phyloP scores from a whole-genome alignment of 2,329 filamentous ascomycete genomes.

The Scedosporium minutisporum region DNA sequence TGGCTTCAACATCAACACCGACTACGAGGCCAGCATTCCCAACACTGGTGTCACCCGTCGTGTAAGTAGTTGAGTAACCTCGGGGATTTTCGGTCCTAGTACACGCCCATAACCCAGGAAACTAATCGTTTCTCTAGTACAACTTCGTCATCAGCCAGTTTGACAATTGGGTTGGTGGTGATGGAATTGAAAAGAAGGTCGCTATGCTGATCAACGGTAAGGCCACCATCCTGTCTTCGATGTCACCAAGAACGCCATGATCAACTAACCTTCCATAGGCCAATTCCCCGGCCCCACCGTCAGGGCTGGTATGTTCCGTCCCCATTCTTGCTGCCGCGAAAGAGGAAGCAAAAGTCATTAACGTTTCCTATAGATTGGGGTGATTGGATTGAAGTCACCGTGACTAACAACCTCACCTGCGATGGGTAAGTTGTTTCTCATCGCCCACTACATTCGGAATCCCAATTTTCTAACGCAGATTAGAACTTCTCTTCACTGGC shows the following conservation, averaged over 20 bases:
- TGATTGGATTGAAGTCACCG: conserved; percentile 45
- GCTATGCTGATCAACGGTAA: conserved; percentile 16
- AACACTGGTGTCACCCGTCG: conserved; percentile 15
- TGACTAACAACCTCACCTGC: conserved; percentile 53
- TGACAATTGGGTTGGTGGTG: conserved; percentile 9
- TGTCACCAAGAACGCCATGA: background rate
- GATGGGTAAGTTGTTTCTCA: conserved; percentile 21
- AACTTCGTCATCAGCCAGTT: conserved; percentile 11
- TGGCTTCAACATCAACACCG: conserved; percentile 20
- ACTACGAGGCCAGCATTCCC: conserved; percentile 21
- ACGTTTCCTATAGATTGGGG: conserved; percentile 29
- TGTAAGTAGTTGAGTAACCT: background rate
- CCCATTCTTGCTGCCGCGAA: background rate
- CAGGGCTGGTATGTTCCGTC: conserved; percentile 6
- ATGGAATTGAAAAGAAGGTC: conserved; percentile 13
- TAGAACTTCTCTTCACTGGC: conserved; percentile 38
- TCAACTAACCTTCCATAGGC: conserved; percentile 1
- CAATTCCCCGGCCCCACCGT: conserved; percentile 12
- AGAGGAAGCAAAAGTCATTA: conserved; percentile 10
- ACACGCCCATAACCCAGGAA: background rate
- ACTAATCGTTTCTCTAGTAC: conserved; percentile 8
- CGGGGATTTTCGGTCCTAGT: background rate
- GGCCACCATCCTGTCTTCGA: background rate
- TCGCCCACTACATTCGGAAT: background rate
- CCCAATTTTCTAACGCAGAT: background rate